Base-by-base conservation (phyloP, 352 stramenopile genomes). In the Lagenidium giganteum region DNA sequence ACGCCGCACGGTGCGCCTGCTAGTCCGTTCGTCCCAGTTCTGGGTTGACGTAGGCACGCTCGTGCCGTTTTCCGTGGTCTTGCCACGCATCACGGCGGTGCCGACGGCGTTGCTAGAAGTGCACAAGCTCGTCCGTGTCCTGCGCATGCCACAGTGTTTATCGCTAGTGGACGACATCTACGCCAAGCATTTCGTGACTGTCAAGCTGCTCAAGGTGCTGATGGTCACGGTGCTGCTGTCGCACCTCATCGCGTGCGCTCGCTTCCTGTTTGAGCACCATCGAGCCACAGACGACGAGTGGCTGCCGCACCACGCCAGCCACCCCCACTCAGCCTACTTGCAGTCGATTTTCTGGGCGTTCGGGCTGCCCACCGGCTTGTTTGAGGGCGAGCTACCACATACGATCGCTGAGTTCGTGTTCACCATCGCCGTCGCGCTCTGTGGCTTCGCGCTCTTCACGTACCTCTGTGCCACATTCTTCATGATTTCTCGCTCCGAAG, bases 401-500 rank as follows among this genome's bases (percentile, higher is more conserved):
- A 54, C 57, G 5, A 60, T 62, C 16, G 29, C 42, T 1, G 66
- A 88, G 50, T 84, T 86, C 39, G 11, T 83, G 8, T 91, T 88
- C 47, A 87, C 70, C 1, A 67, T 74, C 4, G 43, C 67, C 17
- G 75, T 91, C 17, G 77, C 72, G 1, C 39, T 77, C 3, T 72
- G 75, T 26, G 78, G 75, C 0, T 88, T 91, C 36, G 71, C 72
- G 5, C 52, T 88, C 39, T 91, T 88, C 45, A 83, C 70, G 11
- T 65, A 57, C 0, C 63, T 88, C n/a, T 84, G 77, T 3, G 73
- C 73, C 0, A 91, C 74, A 18, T 78, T 91, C 37, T 91, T 91
- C 45, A 80, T 86, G 33, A 71, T 88, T 22, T 91, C 79, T 22
- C 86, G 84, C 41, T 87, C 75, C 26, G 67, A 88, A 52, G 83